Base-by-base conservation (phyloP, 2,329 filamentous ascomycete genomes). In the Claviceps arundinis region DNA sequence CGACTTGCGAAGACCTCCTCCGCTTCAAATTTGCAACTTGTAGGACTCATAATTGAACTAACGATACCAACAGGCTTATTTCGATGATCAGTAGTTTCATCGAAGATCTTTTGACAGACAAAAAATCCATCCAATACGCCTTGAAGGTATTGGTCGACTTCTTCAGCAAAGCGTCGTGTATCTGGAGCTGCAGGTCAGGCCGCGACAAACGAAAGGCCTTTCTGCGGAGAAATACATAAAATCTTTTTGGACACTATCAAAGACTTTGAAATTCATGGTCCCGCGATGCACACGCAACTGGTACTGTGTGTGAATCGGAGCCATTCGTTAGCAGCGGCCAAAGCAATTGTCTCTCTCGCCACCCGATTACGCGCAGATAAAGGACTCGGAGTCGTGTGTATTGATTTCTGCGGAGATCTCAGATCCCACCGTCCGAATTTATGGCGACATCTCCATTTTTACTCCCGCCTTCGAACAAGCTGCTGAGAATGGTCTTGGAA, bases 351-450 rank as follows among this genome's bases (percentile, higher is more conserved):
- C 24, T 68, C 75, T 17, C 73, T 93, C 1, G 85, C 85, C 1
- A 64, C 76, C 47, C 68, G 70, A 22, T 45, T 54, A 19, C 52
- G 47, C 22, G n/a, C 38, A 53, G 78, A 82, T 62, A 68, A 66
- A 14, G 56, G 60, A 40, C 62, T 66, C 4, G 79, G 80, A 17
- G 77, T 91, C 4, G 83, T 91, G 1, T 87, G 82, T 14, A 66
- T 93, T 22, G 88, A 93, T 61, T 76, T 93, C 19, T 91, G 87
- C 65, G 88, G 88, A 17, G 81, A 94, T 61, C 87, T 87, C 0
- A 61, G 82, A 94, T 61, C 87, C 87, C 0, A 61, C 64, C 6
- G 63, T 61, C 1, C 61, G 63, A 1, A 70, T 75, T 0, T 74
- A 72, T 56, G 81, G 82, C 9, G 74, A 81, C 48, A 71, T 90